Base-by-base conservation (phyloP, 306 rosid genomes). In the Argentina anserina region DNA sequence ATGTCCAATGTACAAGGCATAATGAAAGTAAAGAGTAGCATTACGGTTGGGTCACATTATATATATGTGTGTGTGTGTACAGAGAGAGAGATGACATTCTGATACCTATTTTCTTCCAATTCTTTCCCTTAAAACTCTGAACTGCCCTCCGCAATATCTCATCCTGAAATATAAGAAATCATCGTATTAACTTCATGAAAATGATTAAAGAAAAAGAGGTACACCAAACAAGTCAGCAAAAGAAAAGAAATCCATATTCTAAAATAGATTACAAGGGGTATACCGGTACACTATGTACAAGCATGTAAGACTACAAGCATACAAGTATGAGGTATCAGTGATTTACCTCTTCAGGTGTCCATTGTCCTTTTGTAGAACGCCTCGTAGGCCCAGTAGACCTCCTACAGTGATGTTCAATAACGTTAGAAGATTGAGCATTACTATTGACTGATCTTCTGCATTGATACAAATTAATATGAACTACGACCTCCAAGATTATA, bases 281-380 rank as follows among this genome's bases (percentile, higher is more conserved):
- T n/a, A n/a, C n/a, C n/a, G n/a, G n/a, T n/a, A n/a, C n/a, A n/a
- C n/a, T n/a, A n/a, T n/a, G n/a, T n/a, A n/a, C n/a, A n/a, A n/a
- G n/a, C n/a, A n/a, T n/a, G n/a, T n/a, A n/a, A n/a, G n/a, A n/a
- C n/a, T n/a, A n/a, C n/a, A n/a, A n/a, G n/a, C n/a, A n/a, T n/a
- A n/a, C n/a, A n/a, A n/a, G n/a, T n/a, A n/a, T n/a, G n/a, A n/a
- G n/a, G n/a, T n/a, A n/a, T n/a, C n/a, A n/a, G n/a, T n/a, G n/a
- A n/a, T n/a, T 78, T 52, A 95, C 99, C 97, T 95, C 99, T 78
- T 90, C 96, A 34, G 92, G 68, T 1, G 97, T 92, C 99, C 99
- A 95, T 70, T 95, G 97, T 70, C 99, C 99, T 86, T 95, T 95
- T 0, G 99, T 90, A 75, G 99, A 95, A 67, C 97, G 99, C 89